Evolutionary conservation across 2,329 filamentous ascomycete genomes (phyloP).

Genomic region (Fusarium clavum): DNA sequence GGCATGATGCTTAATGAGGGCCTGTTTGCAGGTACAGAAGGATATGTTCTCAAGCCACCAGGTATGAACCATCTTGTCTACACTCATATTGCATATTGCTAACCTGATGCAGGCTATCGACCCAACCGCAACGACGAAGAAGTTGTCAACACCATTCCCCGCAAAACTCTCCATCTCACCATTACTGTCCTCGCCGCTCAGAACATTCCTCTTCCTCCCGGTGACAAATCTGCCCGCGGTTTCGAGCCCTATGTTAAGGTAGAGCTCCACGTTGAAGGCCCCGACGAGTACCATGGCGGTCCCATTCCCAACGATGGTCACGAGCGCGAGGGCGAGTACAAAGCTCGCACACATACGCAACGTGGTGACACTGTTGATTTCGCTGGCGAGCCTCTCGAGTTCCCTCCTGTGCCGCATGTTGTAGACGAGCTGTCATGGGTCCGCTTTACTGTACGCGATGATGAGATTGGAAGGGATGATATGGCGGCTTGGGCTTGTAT

Average conservation of each 20-base stretch:
- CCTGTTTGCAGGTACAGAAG: slow-evolving; percentile 87
- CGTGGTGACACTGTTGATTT: slow-evolving; percentile 74
- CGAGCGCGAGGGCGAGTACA: slow-evolving; percentile 60
- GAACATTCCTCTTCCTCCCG: slow-evolving; percentile 73
- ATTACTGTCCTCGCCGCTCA: slow-evolving; percentile 84
- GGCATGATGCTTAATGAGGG: slow-evolving; percentile 97
- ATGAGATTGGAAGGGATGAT: slow-evolving; percentile 82
- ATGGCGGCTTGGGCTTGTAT: slow-evolving; percentile 91
- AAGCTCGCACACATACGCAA: slow-evolving; percentile 68
- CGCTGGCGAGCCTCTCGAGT: slow-evolving; percentile 66
- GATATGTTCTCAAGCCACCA: slow-evolving; percentile 86
- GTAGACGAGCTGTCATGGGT: slow-evolving; percentile 79
- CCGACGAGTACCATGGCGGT: slow-evolving; percentile 56
- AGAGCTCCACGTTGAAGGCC: slow-evolving; percentile 84
- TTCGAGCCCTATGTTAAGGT: slow-evolving; percentile 87
- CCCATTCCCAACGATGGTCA: slow-evolving; percentile 55
- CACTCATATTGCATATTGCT: background rate
- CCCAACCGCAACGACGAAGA: slow-evolving; percentile 40
- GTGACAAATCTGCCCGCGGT: slow-evolving; percentile 61
- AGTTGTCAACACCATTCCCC: slow-evolving; percentile 52
- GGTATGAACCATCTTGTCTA: slow-evolving; percentile 55
- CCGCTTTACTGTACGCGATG: slow-evolving; percentile 87
- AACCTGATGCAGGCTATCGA: slow-evolving; percentile 48
- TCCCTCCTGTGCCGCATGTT: slow-evolving; percentile 66
- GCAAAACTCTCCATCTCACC: slow-evolving; percentile 73